phyloP scores from a whole-genome alignment of 495 filamentous ascomycete species.

The Xylaria palmicola region DNA sequence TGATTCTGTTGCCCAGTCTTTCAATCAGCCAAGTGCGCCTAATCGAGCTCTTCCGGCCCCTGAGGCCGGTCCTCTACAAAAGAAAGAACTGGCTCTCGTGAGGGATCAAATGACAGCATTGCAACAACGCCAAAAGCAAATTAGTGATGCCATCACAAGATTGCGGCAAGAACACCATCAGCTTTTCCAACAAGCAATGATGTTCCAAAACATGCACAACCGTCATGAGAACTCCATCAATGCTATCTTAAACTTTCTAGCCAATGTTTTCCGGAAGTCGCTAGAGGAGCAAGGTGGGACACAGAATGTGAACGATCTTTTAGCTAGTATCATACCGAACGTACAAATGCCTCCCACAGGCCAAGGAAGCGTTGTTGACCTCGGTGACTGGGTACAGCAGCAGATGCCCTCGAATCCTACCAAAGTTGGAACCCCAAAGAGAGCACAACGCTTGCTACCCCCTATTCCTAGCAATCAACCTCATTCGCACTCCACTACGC shows the following conservation, averaged over 20 bases:
- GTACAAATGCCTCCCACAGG: conserved; percentile 47
- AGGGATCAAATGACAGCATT: conserved; percentile 77
- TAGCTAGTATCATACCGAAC: conserved; percentile 65
- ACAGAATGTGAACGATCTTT: conserved; percentile 68
- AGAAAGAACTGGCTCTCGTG: conserved; percentile 73
- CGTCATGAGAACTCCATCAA: conserved; percentile 98
- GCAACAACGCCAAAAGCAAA: conserved; percentile 79
- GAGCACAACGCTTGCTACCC: conserved; percentile 46
- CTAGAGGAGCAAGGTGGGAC: conserved; percentile 58
- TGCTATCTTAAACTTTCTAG: conserved; percentile 93
- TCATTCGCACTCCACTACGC: conserved; percentile 23
- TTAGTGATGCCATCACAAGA: conserved; percentile 73
- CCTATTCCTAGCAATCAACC: conserved; percentile 40
- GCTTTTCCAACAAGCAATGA: conserved; percentile 82
- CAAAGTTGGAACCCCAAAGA: conserved; percentile 43
- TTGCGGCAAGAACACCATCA: conserved; percentile 82
- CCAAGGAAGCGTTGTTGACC: conserved; percentile 69
- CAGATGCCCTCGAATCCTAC: conserved; percentile 38
- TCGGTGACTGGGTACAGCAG: conserved; percentile 61
- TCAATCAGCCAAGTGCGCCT: conserved; percentile 12
- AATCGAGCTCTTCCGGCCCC: conserved; percentile 27
- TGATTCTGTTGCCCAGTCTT: conserved; percentile 32
- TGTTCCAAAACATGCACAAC: conserved; percentile 88
- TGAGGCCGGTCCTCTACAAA: conserved; percentile 58
- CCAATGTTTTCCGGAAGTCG: conserved; percentile 86